Percentiles rank a stretch among this genome's conserved stretches.
These are phyloP conservation scores for Cordyceps cateniannulata DNA, from an alignment of 2,329 filamentous ascomycete genomes.

Conservation along the genomic window DNA sequence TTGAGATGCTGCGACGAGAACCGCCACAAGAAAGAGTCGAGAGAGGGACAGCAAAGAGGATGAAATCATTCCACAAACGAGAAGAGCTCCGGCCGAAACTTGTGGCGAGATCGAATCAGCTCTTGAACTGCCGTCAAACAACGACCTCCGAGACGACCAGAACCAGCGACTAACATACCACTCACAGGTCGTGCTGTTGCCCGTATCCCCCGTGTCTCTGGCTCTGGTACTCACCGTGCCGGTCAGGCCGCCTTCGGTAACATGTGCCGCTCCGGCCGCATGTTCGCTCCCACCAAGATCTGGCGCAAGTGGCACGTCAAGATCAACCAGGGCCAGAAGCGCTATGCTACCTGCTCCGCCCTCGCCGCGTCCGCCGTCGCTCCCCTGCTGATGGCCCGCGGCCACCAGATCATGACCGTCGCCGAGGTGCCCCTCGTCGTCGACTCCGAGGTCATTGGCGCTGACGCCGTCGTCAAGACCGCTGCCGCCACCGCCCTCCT, in stretches of 20 bases:
- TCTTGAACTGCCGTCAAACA: neutral
- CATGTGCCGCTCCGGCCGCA: constrained; percentile 99
- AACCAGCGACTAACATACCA: neutral
- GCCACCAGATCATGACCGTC: constrained; percentile 87
- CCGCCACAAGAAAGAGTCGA: neutral
- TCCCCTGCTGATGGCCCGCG: constrained; percentile 91
- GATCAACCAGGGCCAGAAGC: constrained; percentile 98
- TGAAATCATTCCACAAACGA: neutral
- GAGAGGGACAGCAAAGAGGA: neutral
- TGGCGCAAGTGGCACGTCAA: constrained; percentile 99
- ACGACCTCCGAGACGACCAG: neutral
- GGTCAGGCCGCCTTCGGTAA: constrained; percentile 99
- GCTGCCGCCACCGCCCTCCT: constrained; percentile 79
- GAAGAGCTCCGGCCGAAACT: neutral
- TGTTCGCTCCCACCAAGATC: constrained; percentile 99
- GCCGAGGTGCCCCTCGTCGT: constrained; percentile 96
- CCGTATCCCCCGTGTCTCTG: constrained; percentile 99
- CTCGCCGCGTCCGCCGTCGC: constrained; percentile 93
- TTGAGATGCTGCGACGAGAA: neutral
- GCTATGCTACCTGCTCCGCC: constrained; percentile 95
- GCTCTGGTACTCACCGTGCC: constrained; percentile 99
- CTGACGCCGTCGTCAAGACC: constrained; percentile 78
- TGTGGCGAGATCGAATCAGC: neutral
- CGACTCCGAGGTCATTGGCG: constrained; percentile 82
- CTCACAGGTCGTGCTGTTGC: constrained; percentile 87